Evolutionary conservation across 805 yeast genomes (phyloP), one percentile per base, ranked within the genome.

Genomic region (Saturnispora quitensis): DNA sequence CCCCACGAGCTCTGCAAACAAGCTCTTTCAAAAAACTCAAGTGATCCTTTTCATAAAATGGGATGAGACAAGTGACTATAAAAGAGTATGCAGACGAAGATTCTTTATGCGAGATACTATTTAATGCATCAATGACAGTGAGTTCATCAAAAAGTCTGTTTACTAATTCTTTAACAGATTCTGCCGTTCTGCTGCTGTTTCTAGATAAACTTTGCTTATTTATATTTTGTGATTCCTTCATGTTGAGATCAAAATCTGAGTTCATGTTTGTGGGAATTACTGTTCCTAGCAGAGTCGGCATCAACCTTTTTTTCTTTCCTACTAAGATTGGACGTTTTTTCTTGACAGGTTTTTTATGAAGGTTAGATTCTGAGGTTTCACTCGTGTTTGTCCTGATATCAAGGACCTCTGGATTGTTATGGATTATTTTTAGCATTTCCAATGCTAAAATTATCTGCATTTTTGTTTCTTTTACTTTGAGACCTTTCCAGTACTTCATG

Each of bases 201-300:
- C 13, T n/a, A 5, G 17, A 12, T 12, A 34, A 24, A 9, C 35
- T 31, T 20, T 20, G 38, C 10, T 31, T 40, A 20, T 48, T 35
- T 15, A 43, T 18, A 12, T 31, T 18, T n/a, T 43, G 51, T 6
- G 44, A 17, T 24, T 25, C 35, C 28, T 40, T 27, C 25, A 45
- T 35, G 47, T 64, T 56, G 2, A 65, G 51, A 56, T 66, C 70
- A 2, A 62, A 56, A 20, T 64, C 64, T 55, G 63, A 65, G 13
- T 57, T 57, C 3, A 53, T 25, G 43, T 51, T 52, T 27, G 57
- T 28, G 3, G 66, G 61, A 20, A 62, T 48, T 1, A 57, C 65
- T 0, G 68, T 64, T 5, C 71, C 71, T 22, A 65, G 52, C 8
- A 68, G 50, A 0, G 71, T 67, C 3, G 71, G 70, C 3, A 67